These are phyloP conservation scores for Fusarium virguliforme DNA, from an alignment of 2,329 filamentous ascomycete genomes.

Conservation along the genomic window DNA sequence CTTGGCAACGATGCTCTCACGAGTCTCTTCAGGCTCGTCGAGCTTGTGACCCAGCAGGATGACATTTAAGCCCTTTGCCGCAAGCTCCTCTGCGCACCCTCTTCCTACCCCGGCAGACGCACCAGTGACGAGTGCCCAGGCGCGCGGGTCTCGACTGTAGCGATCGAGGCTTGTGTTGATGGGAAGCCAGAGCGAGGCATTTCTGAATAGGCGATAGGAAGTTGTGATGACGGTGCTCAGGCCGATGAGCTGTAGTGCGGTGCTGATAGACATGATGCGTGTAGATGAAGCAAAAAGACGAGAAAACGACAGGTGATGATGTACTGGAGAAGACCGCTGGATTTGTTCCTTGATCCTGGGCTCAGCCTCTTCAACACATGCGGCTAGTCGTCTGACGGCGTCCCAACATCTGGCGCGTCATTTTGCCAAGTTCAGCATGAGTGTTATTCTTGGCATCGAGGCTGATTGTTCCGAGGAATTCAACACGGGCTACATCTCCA, in stretches of 20 bases:
- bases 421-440: neutral
- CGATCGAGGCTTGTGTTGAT: neutral
- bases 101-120: conserved; percentile 10
- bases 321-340: neutral
- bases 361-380: neutral
- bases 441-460: neutral
- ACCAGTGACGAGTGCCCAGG: conserved; percentile 7
- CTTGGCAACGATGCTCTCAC: neutral
- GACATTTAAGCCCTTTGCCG: neutral
- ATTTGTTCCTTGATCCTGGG: neutral
- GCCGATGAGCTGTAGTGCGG: neutral
- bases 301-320: neutral
- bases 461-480: neutral
- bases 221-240: neutral
- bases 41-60: neutral
- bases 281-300: neutral
- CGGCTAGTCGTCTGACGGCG: neutral
- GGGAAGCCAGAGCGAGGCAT: conserved; percentile 10
- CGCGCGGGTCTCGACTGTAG: neutral
- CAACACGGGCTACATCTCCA: no score
- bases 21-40: neutral
- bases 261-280: neutral
- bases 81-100: neutral
- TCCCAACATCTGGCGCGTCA: neutral
- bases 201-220: neutral